Conservation (phyloP, 768 basidiomycete species). For the Tephrocybe sp. region DNA sequence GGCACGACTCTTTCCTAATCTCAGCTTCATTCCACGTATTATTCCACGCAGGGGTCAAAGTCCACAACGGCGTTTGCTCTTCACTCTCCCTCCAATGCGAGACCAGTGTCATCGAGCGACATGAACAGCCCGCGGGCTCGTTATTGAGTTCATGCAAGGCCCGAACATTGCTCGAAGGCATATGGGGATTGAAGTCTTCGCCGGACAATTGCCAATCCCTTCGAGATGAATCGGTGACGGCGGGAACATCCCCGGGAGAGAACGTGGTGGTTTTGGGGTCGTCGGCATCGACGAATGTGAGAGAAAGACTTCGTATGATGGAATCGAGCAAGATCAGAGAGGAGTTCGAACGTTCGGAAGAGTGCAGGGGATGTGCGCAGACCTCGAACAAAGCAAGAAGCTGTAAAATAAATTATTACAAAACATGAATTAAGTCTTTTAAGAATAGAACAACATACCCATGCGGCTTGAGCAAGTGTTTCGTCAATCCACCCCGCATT, state of each 20-base stretch:
- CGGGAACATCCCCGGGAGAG: slow-evolving; percentile 46
- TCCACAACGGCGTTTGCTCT: slow-evolving; percentile 62
- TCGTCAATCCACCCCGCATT: slow-evolving; percentile 73
- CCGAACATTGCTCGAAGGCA: slow-evolving; percentile 4
- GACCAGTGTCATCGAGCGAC: slow-evolving; percentile 48
- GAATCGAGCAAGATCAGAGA: slow-evolving; percentile 63
- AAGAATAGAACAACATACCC: slow-evolving; percentile 43
- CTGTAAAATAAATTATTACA: slow-evolving; percentile 28
- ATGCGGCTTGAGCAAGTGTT: slow-evolving; percentile 71
- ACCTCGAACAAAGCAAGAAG: slow-evolving; percentile 71
- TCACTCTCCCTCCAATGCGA: slow-evolving; percentile 45
- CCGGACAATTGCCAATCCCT: slow-evolving; percentile 21
- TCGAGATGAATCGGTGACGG: slow-evolving; percentile 24
- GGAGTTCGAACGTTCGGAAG: slow-evolving; percentile 49
- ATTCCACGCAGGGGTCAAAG: slow-evolving; percentile 63
- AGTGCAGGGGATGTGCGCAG: slow-evolving; percentile 63
- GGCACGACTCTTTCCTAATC: slow-evolving; percentile 66
- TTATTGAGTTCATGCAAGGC: slow-evolving; percentile 2
- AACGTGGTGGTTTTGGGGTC: slow-evolving; percentile 53
- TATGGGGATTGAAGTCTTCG: slow-evolving; percentile 16
- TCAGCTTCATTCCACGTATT: slow-evolving; percentile 56
- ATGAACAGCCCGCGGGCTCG: slow-evolving; percentile 37
- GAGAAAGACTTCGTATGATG: slow-evolving; percentile 58
- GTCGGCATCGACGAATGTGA: slow-evolving; percentile 57
- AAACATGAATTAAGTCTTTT: not conserved